These are phyloP conservation scores for Turritis glabra DNA, from an alignment of 345 rosid species.

Conservation along the genomic window DNA sequence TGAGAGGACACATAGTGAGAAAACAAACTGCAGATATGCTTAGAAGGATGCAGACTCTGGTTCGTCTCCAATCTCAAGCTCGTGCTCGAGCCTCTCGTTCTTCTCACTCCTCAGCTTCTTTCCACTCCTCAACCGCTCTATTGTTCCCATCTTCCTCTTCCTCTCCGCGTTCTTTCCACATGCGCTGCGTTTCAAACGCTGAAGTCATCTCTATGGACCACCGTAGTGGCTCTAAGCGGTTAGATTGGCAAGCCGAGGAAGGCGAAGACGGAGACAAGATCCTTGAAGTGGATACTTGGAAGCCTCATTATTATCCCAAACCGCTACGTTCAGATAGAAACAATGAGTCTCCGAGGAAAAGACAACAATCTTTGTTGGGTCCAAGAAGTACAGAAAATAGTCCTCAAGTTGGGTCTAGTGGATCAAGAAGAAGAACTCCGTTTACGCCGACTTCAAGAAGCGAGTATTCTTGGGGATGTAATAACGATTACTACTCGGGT, in stretches of 20 bases:
- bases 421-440: constrained; percentile 64
- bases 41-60: constrained; percentile 74
- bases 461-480: constrained; percentile 67
- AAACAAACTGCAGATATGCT: constrained; percentile 81
- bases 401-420: constrained; percentile 66
- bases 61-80: constrained; percentile 73
- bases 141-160: constrained; percentile 29
- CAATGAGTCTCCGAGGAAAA: constrained; percentile 42
- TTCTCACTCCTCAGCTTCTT: constrained; percentile 32
- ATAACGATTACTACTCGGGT: constrained; percentile 58
- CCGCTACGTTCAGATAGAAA: constrained; percentile 43
- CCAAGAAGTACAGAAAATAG: constrained; percentile 64
- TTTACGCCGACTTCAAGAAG: constrained; percentile 73
- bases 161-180: constrained; percentile 35
- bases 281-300: constrained; percentile 96
- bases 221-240: constrained; percentile 44
- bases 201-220: constrained; percentile 27
- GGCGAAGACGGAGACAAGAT: constrained; percentile 80
- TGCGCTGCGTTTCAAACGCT: constrained; percentile 34
- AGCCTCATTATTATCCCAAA: constrained; percentile 60
- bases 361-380: constrained; percentile 37
- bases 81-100: constrained; percentile 63
- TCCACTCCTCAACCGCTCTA: constrained; percentile 35
- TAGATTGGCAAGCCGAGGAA: constrained; percentile 70
- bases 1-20: constrained; percentile 86